These are phyloP conservation scores for Puccinia horiana DNA, from an alignment of 1,284 basidiomycete species.

Conservation along the genomic window DNA sequence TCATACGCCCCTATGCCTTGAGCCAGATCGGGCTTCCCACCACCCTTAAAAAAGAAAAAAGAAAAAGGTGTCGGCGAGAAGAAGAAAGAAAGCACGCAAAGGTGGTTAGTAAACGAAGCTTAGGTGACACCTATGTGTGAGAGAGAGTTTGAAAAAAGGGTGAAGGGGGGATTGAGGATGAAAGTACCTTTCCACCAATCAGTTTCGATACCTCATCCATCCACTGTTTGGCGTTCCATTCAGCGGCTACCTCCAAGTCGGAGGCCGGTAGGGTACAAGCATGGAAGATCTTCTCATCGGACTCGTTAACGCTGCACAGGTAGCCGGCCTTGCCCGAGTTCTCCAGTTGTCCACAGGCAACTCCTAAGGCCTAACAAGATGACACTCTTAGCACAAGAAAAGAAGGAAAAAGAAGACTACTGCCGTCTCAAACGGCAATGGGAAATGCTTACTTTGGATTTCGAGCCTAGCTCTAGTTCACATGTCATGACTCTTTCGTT, in stretches of 20 bases:
- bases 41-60: no score
- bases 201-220: slow-evolving; percentile 73
- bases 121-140: no score
- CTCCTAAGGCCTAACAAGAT: slow-evolving; percentile 65
- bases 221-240: slow-evolving; percentile 75
- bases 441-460: slow-evolving; percentile 33
- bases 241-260: neutral
- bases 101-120: neutral
- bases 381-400: no score
- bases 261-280: slow-evolving; percentile 73
- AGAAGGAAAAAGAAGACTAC: neutral
- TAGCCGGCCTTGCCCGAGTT: slow-evolving; percentile 82
- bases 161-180: no score
- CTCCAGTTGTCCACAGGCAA: slow-evolving; percentile 59
- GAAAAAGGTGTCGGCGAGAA: no score
- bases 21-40: slow-evolving; percentile 84
- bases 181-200: slow-evolving; percentile 78
- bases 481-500: slow-evolving; percentile 38
- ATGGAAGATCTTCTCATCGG: slow-evolving; percentile 73
- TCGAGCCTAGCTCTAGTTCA: slow-evolving; percentile 40
- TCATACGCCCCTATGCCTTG: slow-evolving; percentile 73
- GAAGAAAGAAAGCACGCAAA: slow-evolving; percentile 2
- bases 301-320: slow-evolving; percentile 76
- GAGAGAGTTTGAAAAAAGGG: neutral
- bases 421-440: no score